Base-by-base conservation (phyloP, 2,329 filamentous ascomycete genomes). In the Exophiala calicioides region DNA sequence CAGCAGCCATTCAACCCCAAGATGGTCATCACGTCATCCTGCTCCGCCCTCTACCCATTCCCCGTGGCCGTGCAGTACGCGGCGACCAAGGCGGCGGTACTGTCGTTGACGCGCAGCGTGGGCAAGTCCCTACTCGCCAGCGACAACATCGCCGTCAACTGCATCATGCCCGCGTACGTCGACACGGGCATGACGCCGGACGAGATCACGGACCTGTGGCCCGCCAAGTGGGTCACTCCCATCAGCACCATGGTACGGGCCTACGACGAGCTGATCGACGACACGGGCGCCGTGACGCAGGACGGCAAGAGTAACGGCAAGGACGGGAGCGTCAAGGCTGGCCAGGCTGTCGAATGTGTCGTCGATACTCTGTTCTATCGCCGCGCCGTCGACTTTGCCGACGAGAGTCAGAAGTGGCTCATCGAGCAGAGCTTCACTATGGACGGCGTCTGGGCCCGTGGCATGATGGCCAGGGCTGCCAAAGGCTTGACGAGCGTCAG, bases 281-380 rank as follows among this genome's bases (percentile, higher is more conserved):
- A 67, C 36, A 49, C 66, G 0, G 71, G 69, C 0, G 12, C 8
- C 5, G 45, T 52, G 8, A 23, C 3, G 5, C 19, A 44, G 9
- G 52, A 49, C 27, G 40, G 42, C 10, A 44, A 47, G 33, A 48
- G 43, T 36, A 35, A 55, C 13, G 52, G 52, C 8, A 23, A 12
- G 5, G 29, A 48, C 26, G 47, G 41, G 8, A 21, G 13, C 3
- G 41, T 52, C 35, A 57, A 54, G 16, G 37, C 41, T 1, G 53
- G 50, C 9, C 62, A 71, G 52, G 60, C 60, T 5, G 68, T 72
- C 10, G 71, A 74, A 57, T 56, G 72, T 36, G 62, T 60, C 3
- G 58, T 66, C 45, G 68, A 68, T n/a, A 60, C 68, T 4, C 59
- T 73, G 8, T 67, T 66, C 37, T 70, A 72, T 41, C 64, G 68